Percentiles rank a stretch among this genome's conserved stretches.
Conservation (phyloP, 805 yeast species). For the Kuraishia piskuri region DNA sequence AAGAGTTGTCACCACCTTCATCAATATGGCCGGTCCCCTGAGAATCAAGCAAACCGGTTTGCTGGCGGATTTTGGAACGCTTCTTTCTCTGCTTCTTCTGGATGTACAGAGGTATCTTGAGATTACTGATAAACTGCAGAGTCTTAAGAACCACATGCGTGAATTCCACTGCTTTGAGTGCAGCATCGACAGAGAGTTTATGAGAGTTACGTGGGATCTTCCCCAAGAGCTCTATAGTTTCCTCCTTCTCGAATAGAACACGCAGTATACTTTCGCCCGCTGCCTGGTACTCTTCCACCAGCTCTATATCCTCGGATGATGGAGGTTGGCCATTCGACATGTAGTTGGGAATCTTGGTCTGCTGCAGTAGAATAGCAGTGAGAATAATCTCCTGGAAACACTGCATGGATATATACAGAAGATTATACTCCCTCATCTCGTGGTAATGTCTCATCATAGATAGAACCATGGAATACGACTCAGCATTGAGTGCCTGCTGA, state of each 20-base stretch:
- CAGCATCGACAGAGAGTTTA: conserved; percentile 54
- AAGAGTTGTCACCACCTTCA: neutral
- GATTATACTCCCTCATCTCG: conserved; percentile 40
- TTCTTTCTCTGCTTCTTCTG: neutral
- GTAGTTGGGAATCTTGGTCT: neutral
- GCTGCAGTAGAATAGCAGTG: conserved; percentile 24
- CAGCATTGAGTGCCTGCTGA: conserved; percentile 46
- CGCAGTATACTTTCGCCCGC: conserved; percentile 32
- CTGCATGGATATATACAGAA: conserved; percentile 62
- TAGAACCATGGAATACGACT: conserved; percentile 44
- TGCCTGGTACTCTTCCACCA: conserved; percentile 18
- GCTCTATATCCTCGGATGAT: conserved; percentile 35
- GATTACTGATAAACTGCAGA: neutral
- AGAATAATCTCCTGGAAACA: conserved; percentile 57
- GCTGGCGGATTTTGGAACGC: neutral
- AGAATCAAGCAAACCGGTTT: neutral
- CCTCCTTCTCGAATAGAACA: conserved; percentile 62
- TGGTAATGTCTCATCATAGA: conserved; percentile 29
- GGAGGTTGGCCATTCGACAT: conserved; percentile 6
- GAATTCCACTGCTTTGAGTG: conserved; percentile 53
- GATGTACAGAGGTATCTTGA: neutral
- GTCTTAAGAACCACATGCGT: conserved; percentile 52
- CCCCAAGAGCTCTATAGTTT: conserved; percentile 45
- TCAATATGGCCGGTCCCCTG: neutral
- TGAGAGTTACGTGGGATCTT: conserved; percentile 55